These are phyloP conservation scores for Phyllostachys edulis DNA, from an alignment of 176 grass and related monocot species.

Conservation along the genomic window DNA sequence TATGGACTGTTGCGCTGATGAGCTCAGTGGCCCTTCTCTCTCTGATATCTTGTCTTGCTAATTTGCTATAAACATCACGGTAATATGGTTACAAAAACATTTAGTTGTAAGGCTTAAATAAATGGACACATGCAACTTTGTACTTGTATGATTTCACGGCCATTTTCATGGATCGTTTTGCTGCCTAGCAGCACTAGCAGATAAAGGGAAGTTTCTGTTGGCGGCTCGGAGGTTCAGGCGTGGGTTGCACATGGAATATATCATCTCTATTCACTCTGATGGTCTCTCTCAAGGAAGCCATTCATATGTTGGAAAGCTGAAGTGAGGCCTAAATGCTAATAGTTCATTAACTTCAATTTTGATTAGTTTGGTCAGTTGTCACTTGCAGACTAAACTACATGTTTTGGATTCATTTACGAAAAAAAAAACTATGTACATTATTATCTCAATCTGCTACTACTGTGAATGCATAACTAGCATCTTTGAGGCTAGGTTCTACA, in stretches of 20 bases:
- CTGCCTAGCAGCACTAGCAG: slow-evolving; percentile 40
- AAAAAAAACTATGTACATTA: neutral
- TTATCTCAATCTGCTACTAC: neutral
- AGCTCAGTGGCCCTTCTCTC: neutral
- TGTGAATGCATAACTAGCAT: neutral
- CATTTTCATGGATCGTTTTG: slow-evolving; percentile 4
- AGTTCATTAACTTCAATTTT: neutral
- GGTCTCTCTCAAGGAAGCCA: slow-evolving; percentile 44
- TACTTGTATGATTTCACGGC: neutral
- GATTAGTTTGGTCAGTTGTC: neutral
- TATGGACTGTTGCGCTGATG: neutral
- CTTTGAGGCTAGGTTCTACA: neutral
- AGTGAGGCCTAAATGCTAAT: slow-evolving; percentile 29
- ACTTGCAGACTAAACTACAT: neutral
- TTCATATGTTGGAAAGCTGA: slow-evolving; percentile 63
- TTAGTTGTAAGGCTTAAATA: neutral
- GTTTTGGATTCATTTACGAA: neutral
- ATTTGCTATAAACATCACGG: neutral
- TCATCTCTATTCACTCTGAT: slow-evolving; percentile 48
- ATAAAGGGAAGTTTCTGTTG: slow-evolving; percentile 67
- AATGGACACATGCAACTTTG: neutral
- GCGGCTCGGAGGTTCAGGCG: slow-evolving; percentile 49
- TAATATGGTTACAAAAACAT: neutral
- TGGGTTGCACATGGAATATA: slow-evolving; percentile 52
- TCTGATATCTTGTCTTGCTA: neutral